Evolutionary conservation across 73 alveolate species (phyloP).

Genomic region (Paraurostyla sp.): DNA sequence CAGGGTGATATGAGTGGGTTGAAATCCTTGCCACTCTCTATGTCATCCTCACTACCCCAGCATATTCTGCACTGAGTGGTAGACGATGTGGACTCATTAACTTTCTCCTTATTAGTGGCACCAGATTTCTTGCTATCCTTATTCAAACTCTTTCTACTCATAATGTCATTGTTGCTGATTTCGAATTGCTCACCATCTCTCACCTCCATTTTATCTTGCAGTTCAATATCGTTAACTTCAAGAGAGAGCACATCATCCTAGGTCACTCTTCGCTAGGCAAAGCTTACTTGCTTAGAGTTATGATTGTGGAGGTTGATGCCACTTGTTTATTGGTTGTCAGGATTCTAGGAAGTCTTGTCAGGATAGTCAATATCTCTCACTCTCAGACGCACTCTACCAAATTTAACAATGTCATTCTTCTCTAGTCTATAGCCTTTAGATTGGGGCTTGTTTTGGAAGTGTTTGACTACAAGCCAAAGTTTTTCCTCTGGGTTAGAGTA

Average conservation of each 20-base stretch:
- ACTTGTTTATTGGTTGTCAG: not conserved
- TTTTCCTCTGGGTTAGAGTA: conserved; percentile 67
- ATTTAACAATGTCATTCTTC: conserved; percentile 72
- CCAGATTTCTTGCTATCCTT: not conserved
- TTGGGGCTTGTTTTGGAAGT: not conserved
- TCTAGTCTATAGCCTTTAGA: conserved; percentile 64
- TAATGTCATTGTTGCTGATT: not conserved
- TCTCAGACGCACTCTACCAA: conserved; percentile 77
- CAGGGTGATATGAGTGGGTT: conserved; percentile 96
- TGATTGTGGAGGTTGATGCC: not conserved
- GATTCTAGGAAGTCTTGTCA: not conserved
- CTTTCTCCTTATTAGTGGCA: not conserved
- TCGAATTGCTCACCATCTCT: conserved; percentile 16
- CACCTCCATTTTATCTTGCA: not conserved
- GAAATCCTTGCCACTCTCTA: not conserved
- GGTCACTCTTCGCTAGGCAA: conserved; percentile 16
- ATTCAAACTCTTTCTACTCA: not conserved
- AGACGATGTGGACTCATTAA: not conserved
- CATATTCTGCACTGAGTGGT: conserved; percentile 29
- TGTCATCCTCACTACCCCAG: conserved; percentile 53
- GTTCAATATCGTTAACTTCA: conserved; percentile 43
- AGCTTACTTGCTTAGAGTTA: not conserved
- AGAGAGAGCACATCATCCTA: conserved; percentile 31
- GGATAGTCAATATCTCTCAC: conserved; percentile 75
- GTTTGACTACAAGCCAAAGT: conserved; percentile 66